A percentile compares a stretch with the other conserved stretches of the same genome.
Conservation (phyloP, 805 yeast species). For the Wickerhamomyces rabaulensis region DNA sequence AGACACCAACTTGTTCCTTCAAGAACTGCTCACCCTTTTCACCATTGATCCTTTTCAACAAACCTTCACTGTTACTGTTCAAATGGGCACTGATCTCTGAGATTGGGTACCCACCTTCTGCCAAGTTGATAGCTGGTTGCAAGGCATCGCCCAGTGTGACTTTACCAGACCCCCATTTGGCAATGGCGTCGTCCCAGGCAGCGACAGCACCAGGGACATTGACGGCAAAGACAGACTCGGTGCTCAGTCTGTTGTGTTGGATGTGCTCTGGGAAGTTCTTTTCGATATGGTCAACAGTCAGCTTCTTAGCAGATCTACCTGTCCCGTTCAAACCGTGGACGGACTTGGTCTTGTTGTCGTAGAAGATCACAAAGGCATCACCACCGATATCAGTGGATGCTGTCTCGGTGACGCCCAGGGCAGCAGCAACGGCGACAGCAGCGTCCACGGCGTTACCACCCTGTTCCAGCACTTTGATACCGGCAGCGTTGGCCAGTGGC, state of each 20-base stretch:
- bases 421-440: conserved; percentile 54
- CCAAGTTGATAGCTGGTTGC: conserved; percentile 62
- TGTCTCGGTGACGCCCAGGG: conserved; percentile 51
- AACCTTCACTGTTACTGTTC: conserved; percentile 41
- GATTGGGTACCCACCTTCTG: conserved; percentile 63
- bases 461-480: conserved; percentile 52
- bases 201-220: conserved; percentile 80
- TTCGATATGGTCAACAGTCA: conserved; percentile 43
- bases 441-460: conserved; percentile 78
- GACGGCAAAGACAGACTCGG: conserved; percentile 49
- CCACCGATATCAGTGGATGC: conserved; percentile 64
- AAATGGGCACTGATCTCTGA: conserved; percentile 48
- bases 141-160: conserved; percentile 53
- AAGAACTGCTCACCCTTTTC: conserved; percentile 28
- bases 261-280: conserved; percentile 31
- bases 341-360: conserved; percentile 41
- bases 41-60: conserved; percentile 31
- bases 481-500: conserved; percentile 74
- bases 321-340: conserved; percentile 72
- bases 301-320: conserved; percentile 56
- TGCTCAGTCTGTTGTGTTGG: conserved; percentile 44
- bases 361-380: conserved; percentile 61
- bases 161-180: conserved; percentile 68
- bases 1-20: conserved; percentile 25
- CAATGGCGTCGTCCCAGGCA: conserved; percentile 70